Conservation (phyloP, 2,329 filamentous ascomycete genomes). For the Mycocentrospora acerina region DNA sequence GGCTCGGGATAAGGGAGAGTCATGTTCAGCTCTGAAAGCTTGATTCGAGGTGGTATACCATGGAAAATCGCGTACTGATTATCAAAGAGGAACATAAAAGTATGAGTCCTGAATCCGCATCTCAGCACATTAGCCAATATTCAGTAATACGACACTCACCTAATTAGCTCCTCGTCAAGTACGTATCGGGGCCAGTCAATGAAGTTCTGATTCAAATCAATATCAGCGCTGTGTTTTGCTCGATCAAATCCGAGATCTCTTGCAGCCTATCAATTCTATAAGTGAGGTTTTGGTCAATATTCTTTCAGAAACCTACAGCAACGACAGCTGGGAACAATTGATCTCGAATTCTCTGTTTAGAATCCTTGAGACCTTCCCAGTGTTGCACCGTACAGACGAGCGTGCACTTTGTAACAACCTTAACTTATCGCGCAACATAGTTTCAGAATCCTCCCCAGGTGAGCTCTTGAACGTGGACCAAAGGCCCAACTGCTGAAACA, state of each 20-base stretch:
- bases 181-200: slow-evolving; percentile 1
- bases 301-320: not conserved
- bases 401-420: not conserved
- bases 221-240: not conserved
- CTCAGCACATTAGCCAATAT: not conserved
- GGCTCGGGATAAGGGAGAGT: not conserved
- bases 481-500: not conserved
- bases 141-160: not conserved
- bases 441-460: not conserved
- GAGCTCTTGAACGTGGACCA: not conserved
- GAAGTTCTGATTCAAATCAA: not conserved
- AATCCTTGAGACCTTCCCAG: not conserved
- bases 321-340: not conserved
- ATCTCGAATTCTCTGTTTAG: not conserved
- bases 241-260: not conserved
- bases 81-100: not conserved
- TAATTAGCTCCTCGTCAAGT: not conserved
- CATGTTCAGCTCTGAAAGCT: not conserved
- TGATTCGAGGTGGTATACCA: not conserved
- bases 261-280: not conserved
- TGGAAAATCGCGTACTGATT: slow-evolving; percentile 1
- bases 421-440: not conserved
- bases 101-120: not conserved
- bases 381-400: not conserved
- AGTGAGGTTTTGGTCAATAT: not conserved